Conservation (phyloP, 768 basidiomycete genomes). For the Mycena chlorophos region DNA sequence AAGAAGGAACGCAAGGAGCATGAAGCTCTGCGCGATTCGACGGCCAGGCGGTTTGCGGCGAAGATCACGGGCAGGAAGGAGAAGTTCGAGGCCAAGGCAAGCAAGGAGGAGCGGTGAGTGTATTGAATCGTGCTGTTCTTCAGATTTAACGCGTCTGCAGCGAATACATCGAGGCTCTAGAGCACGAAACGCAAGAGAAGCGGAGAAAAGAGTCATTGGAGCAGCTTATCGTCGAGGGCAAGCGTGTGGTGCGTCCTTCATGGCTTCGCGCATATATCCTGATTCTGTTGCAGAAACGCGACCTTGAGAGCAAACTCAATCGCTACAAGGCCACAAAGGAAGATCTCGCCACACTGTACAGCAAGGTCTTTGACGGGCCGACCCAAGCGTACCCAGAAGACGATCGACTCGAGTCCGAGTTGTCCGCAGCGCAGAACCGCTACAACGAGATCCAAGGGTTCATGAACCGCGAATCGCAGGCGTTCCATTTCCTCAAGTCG, state of each 20-base stretch:
- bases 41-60: conserved; percentile 38
- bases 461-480: conserved; percentile 42
- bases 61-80: conserved; percentile 43
- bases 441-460: conserved; percentile 38
- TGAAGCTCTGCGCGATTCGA: conserved; percentile 40
- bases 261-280: not conserved
- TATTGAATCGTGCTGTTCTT: not conserved
- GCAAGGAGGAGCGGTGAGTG: conserved; percentile 46
- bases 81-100: conserved; percentile 42
- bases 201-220: conserved; percentile 33
- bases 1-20: conserved; percentile 49
- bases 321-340: conserved; percentile 33
- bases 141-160: conserved; percentile 26
- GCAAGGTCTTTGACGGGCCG: conserved; percentile 44
- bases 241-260: conserved; percentile 33
- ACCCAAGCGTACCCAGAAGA: conserved; percentile 48
- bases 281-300: conserved; percentile 28
- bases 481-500: conserved; percentile 38
- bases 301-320: conserved; percentile 34
- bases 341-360: conserved; percentile 42
- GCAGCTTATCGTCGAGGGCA: conserved; percentile 37
- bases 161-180: conserved; percentile 48
- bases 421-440: conserved; percentile 31
- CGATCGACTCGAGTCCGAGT: conserved; percentile 42
- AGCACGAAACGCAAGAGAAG: conserved; percentile 41